Evolutionary conservation across 805 yeast species (phyloP), one percentile per base, ranked within the genome.

Genomic region (Wickerhamiella qilinensis): DNA sequence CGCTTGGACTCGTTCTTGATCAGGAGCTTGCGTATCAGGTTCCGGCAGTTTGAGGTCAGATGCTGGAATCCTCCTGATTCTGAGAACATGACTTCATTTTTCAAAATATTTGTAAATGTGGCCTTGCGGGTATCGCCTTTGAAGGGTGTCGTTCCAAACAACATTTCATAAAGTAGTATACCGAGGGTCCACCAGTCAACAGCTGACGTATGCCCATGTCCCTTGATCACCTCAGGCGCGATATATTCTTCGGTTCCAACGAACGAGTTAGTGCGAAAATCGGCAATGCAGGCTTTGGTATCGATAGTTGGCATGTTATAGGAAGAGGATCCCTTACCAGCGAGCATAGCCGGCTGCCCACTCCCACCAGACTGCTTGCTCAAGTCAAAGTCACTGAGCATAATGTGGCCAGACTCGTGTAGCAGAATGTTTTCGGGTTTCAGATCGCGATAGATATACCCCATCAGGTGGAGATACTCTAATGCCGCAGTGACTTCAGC

Each of bases 101-200:
- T 85, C 52, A 91, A 61, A 37, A 91, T 75, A 50, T 84, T 83
- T 32, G 88, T 75, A 55, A 91, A 91, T 0, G 99, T 91, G 48
- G 77, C 77, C 52, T 85, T 85, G 32, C 97, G 69, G 46, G 77
- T 84, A 27, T 73, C 65, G 5, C 98, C 98, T 60, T 91, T 91
- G 62, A 88, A 91, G 2, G 99, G 99, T 0, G 98, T 91, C 7
- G 84, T 80, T 1, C 97, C 97, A 57, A 74, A 86, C 18, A 91
- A 62, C 98, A 91, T 91, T 55, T 91, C 99, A 58, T 75, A 93
- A 19, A 85, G 64, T 50, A 91, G 68, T 17, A 91, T 85, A 3
- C 99, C 99, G 46, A 91, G 63, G 0, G 98, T 91, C 99, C 99
- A 91, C 98, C 98, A 91, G 58, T 91, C 99, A 15, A 91, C 98